Percentiles rank a stretch among this genome's conserved stretches.
Evolutionary conservation across 179 eudicot genomes (phyloP).

Genomic region (Drosera spatulata): DNA sequence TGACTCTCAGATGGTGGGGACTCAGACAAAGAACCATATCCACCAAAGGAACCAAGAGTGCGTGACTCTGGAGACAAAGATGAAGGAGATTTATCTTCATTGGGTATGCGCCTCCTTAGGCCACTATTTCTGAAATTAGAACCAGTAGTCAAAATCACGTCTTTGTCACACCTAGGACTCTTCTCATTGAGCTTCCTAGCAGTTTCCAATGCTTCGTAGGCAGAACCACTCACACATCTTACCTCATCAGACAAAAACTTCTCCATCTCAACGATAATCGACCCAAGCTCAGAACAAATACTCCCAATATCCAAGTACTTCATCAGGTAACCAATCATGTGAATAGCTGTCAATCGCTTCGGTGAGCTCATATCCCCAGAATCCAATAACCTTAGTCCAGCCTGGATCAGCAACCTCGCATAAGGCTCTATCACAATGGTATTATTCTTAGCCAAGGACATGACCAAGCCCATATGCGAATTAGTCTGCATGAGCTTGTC

Average conservation of each 20-base stretch:
- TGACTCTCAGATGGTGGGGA: conserved; percentile 52
- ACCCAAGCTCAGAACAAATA: conserved; percentile 46
- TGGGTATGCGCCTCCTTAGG: conserved; percentile 26
- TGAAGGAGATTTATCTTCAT: conserved; percentile 42
- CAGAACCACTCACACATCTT: conserved; percentile 83
- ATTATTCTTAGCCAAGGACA: conserved; percentile 80
- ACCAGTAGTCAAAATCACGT: conserved; percentile 41
- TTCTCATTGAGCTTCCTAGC: conserved; percentile 45
- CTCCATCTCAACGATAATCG: conserved; percentile 72
- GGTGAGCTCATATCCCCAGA: conserved; percentile 57
- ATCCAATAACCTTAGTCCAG: conserved; percentile 58
- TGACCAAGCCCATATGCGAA: conserved; percentile 83
- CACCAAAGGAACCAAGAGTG: conserved; percentile 47
- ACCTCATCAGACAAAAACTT: conserved; percentile 73
- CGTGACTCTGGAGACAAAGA: conserved; percentile 77
- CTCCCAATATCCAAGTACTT: conserved; percentile 80
- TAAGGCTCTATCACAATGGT: conserved; percentile 72
- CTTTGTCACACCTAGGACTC: conserved; percentile 46
- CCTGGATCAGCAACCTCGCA: conserved; percentile 55
- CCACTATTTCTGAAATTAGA: conserved; percentile 37
- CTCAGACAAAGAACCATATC: conserved; percentile 38
- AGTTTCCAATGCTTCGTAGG: conserved; percentile 80
- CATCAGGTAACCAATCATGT: conserved; percentile 83
- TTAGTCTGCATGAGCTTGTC: conserved; percentile 49
- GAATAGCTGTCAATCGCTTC: conserved; percentile 74